Evolutionary conservation across 116 monocot genomes (phyloP), one percentile per base, ranked within the genome.

Genomic region (Zostera marina): DNA sequence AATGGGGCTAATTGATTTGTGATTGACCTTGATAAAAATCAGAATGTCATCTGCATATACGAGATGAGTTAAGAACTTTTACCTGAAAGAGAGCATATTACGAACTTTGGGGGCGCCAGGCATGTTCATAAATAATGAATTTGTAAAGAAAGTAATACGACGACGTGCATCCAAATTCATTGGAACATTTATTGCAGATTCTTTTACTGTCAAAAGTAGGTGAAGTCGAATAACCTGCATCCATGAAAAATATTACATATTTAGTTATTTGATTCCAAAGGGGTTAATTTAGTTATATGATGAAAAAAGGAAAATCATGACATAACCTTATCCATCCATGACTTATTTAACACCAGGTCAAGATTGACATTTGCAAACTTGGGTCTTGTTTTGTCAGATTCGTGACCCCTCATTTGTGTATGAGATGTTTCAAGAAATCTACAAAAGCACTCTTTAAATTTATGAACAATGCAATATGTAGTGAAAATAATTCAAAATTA

Each of bases 91-190:
- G 11, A 84, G 69, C 93, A 94, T 94, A 21, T 88, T 74, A 58
- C 73, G 81, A 69, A 94, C 81, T 79, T 77, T 73, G 56, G 93
- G 88, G 65, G 93, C 79, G 67, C 26, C 49, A 41, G 93, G 93
- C 93, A 94, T 82, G 44, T 68, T 82, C 93, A 94, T 94, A 73
- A 93, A 93, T 23, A 93, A 52, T 25, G 92, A 93, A 65, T 93
- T 93, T 14, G 92, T 79, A 71, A 93, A 94, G 76, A 94, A 94
- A 22, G 94, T 94, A 46, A 88, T 85, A 13, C 94, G 81, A 12
- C 94, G 74, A 7, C 94, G 76, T 47, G 94, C 94, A 66, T 94
- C 94, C 56, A 94, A 76, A 76, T 94, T 88, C 55, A 68, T 78
- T 14, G 94, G 94, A 56, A 94, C 88, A 64, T 84, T 79, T 64